phyloP scores from a whole-genome alignment of 1,284 basidiomycete genomes.

The Leccinum solheimii region DNA sequence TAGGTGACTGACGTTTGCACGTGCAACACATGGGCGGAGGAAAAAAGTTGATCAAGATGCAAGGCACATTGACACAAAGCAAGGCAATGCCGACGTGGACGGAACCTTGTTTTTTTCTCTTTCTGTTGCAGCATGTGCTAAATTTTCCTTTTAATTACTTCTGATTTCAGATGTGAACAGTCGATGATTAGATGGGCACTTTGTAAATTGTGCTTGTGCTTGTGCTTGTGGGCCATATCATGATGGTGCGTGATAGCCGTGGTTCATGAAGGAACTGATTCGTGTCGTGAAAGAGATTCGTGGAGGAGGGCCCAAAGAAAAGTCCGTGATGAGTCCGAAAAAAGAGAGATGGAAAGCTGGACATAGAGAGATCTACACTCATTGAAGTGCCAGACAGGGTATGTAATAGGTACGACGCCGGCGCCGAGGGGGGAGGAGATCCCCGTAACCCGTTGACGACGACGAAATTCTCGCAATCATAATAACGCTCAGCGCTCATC shows the following conservation, averaged over 20 bases:
- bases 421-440: not conserved
- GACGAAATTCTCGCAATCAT: not conserved
- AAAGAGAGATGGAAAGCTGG: not conserved
- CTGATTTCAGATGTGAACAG: not conserved
- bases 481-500: not conserved
- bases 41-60: not conserved
- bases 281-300: not conserved
- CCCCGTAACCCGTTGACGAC: not conserved
- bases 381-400: not conserved
- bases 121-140: not conserved
- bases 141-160: not conserved
- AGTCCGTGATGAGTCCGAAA: not conserved
- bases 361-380: not conserved
- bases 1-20: not conserved
- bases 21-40: not conserved
- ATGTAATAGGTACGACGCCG: not conserved
- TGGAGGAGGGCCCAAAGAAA: not conserved
- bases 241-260: not conserved
- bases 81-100: constrained; percentile 22
- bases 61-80: not conserved
- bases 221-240: not conserved
- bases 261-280: not conserved
- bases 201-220: not conserved
- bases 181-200: not conserved
- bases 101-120: constrained; percentile 32